Evolutionary conservation across 2,329 filamentous ascomycete species (phyloP).

Genomic region (Thyridium curvatum): DNA sequence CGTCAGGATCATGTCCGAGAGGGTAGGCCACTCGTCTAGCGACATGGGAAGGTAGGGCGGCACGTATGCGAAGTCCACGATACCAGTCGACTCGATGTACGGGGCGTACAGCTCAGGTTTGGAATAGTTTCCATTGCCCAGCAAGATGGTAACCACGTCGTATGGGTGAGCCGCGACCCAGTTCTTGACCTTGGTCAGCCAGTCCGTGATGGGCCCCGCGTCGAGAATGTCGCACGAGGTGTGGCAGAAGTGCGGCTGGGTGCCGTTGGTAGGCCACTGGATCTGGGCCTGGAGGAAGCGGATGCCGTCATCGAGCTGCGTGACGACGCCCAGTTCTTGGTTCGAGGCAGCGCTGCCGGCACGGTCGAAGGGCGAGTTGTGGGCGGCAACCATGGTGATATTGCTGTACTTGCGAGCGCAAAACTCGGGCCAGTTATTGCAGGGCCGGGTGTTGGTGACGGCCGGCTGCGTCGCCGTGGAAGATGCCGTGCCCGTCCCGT

Average conservation of each 20-base stretch:
- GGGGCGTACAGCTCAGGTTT: constrained; percentile 54
- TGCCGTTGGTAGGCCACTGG: constrained; percentile 45
- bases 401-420: constrained; percentile 74
- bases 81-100: constrained; percentile 64
- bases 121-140: constrained; percentile 79
- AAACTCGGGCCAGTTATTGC: constrained; percentile 74
- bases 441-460: constrained; percentile 68
- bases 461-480: constrained; percentile 30
- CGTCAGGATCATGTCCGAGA: constrained; percentile 66
- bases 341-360: constrained; percentile 69
- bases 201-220: constrained; percentile 69
- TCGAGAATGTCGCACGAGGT: constrained; percentile 77
- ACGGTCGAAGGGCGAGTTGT: constrained; percentile 75
- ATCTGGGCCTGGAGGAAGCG: constrained; percentile 60
- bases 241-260: constrained; percentile 71
- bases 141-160: constrained; percentile 80
- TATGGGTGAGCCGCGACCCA: constrained; percentile 77
- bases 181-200: constrained; percentile 59
- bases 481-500: constrained; percentile 12
- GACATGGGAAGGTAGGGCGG: constrained; percentile 66
- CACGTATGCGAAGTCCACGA: constrained; percentile 66
- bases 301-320: constrained; percentile 73
- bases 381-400: constrained; percentile 69
- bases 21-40: constrained; percentile 74
- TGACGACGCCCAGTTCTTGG: constrained; percentile 59